Conservation (phyloP, 108 stramenopile genomes). For the Phaeodactylum tricornutum region DNA sequence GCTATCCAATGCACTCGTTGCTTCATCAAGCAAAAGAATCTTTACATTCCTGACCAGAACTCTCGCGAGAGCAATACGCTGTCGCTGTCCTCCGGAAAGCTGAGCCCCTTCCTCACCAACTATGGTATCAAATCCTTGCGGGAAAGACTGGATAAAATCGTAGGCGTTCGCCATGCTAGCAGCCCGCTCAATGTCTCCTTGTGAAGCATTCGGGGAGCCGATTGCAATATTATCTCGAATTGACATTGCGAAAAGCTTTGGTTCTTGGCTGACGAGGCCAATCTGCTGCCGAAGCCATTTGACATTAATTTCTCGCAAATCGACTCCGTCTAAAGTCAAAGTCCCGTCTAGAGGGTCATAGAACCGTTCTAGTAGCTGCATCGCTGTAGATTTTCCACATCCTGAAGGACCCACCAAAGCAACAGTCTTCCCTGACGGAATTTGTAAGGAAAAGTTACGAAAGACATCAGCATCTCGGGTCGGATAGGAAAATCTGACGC, state of each 20-base stretch:
- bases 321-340: conserved; percentile 65
- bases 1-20: conserved; percentile 68
- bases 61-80: conserved; percentile 76
- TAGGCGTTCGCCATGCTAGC: conserved; percentile 76
- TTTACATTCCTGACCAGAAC: conserved; percentile 52
- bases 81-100: conserved; percentile 16
- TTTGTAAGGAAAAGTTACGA: conserved; percentile 36
- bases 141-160: conserved; percentile 59
- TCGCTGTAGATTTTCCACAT: conserved; percentile 61
- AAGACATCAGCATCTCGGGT: conserved; percentile 36
- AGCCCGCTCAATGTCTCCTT: conserved; percentile 51
- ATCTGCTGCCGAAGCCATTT: conserved; percentile 65
- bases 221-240: conserved; percentile 79
- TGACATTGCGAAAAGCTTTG: conserved; percentile 66
- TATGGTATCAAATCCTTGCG: conserved; percentile 56
- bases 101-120: conserved; percentile 33
- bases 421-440: conserved; percentile 47
- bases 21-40: conserved; percentile 63
- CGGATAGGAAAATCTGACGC: conserved; percentile 54
- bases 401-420: conserved; percentile 61
- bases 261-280: conserved; percentile 84
- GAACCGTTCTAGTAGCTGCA: conserved; percentile 47
- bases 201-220: conserved; percentile 41
- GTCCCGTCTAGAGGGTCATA: conserved; percentile 59
- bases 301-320: conserved; percentile 59